Percentiles rank a stretch among this genome's conserved stretches.
phyloP scores from a whole-genome alignment of 2,329 filamentous ascomycete species.

The Ilyonectria mors-panacis region DNA sequence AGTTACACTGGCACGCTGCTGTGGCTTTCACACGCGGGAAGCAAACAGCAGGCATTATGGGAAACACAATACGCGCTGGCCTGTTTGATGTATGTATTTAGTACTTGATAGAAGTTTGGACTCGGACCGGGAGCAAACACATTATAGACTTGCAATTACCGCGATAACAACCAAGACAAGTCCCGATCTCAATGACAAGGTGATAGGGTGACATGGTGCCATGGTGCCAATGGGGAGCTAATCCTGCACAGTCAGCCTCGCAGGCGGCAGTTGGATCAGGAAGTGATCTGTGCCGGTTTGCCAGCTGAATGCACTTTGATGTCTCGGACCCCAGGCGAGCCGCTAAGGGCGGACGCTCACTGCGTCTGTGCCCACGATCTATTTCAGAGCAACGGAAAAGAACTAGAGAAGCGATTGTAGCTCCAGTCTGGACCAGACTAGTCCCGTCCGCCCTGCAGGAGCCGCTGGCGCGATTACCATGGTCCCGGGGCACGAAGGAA shows the following conservation, averaged over 20 bases:
- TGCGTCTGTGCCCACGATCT: constrained; percentile 8
- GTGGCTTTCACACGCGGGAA: constrained; percentile 36
- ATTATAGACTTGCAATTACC: constrained; percentile 45
- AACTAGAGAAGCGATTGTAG: not conserved
- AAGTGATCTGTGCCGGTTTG: constrained; percentile 26
- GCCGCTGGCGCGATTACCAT: not conserved
- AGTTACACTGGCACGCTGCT: constrained; percentile 46
- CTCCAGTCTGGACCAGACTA: not conserved
- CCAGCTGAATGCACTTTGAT: constrained; percentile 7
- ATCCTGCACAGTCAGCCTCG: constrained; percentile 12
- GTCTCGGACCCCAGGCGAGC: constrained; percentile 18
- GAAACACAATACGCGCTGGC: constrained; percentile 47
- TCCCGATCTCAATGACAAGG: not conserved
- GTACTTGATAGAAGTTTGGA: constrained; percentile 45
- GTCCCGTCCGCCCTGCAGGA: not conserved
- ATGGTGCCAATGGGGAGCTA: not conserved
- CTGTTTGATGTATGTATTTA: constrained; percentile 47
- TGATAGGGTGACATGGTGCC: not conserved
- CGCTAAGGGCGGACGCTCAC: not conserved
- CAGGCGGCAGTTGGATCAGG: constrained; percentile 17
- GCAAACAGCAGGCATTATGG: constrained; percentile 42
- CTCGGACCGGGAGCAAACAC: constrained; percentile 38
- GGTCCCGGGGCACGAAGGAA: not conserved
- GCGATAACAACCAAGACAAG: constrained; percentile 7
- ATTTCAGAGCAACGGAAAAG: not conserved